These are phyloP conservation scores for Trichoderma oligosporum DNA, from an alignment of 2,329 filamentous ascomycete species.

Conservation along the genomic window DNA sequence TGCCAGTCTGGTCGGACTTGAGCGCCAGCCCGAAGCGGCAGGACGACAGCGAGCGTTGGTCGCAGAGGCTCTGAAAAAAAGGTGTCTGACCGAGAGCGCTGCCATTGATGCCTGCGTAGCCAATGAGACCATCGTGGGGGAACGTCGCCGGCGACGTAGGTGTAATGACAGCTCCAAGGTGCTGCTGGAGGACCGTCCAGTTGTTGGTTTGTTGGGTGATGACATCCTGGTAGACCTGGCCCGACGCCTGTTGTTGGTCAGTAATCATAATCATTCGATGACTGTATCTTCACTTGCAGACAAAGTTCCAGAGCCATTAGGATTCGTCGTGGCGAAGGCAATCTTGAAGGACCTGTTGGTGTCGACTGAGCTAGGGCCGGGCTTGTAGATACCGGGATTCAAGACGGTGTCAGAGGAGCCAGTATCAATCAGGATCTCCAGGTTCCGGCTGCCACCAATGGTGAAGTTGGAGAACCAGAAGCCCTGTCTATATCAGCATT, in stretches of 20 bases:
- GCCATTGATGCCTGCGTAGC: slow-evolving; percentile 19
- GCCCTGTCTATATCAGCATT: slow-evolving; percentile 16
- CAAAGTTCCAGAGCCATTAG: slow-evolving; percentile 21
- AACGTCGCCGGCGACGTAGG: slow-evolving; percentile 20
- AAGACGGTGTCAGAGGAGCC: slow-evolving; percentile 23
- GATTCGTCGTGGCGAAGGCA: slow-evolving; percentile 23
- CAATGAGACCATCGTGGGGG: slow-evolving; percentile 24
- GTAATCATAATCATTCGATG: background rate
- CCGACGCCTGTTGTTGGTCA: slow-evolving; percentile 16
- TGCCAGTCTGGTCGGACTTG: slow-evolving; percentile 22
- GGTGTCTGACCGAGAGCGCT: slow-evolving; percentile 16
- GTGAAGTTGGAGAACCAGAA: slow-evolving; percentile 25
- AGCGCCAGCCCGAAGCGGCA: slow-evolving; percentile 25
- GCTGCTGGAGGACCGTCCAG: slow-evolving; percentile 21
- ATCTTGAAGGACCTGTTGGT: slow-evolving; percentile 17
- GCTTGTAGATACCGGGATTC: slow-evolving; percentile 23
- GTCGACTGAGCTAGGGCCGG: slow-evolving; percentile 16
- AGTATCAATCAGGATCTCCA: slow-evolving; percentile 24
- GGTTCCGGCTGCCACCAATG: slow-evolving; percentile 22
- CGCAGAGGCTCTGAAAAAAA: slow-evolving; percentile 23
- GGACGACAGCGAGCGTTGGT: slow-evolving; percentile 18
- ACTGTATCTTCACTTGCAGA: slow-evolving; percentile 15
- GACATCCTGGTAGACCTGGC: slow-evolving; percentile 22
- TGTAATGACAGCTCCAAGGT: slow-evolving; percentile 19
- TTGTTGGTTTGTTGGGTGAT: slow-evolving; percentile 22